Evolutionary conservation across 2,329 filamentous ascomycete species (phyloP), one percentile per base, ranked within the genome.

Genomic region (Colletotrichum spinosum): DNA sequence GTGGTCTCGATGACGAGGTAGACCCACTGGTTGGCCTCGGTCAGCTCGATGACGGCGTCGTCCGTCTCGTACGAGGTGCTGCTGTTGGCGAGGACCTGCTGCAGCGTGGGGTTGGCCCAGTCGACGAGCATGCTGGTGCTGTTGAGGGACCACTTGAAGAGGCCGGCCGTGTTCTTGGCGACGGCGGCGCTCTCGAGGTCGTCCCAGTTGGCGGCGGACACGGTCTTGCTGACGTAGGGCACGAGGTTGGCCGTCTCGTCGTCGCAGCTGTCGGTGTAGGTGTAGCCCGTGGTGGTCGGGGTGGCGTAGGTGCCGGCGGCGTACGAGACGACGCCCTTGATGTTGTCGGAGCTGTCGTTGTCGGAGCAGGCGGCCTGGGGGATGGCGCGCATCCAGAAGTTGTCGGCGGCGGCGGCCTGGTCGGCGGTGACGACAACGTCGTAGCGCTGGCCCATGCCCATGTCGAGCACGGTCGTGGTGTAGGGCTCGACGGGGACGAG

Each of bases 401-500:
- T 73, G 13, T 74, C 72, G 69, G 71, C 67, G 57, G 75, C 61
- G 11, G 69, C 61, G 5, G 67, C 67, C 57, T 75, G 65, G 55
- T 77, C 75, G 7, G 78, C 83, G 48, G 79, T 75, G 55, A 86
- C 79, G 41, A 83, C 77, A 50, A 85, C 76, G 67, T 85, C 82
- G 69, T 82, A 82, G 3, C 83, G 75, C 83, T 78, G 50, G 55
- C 80, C 86, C 56, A 86, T 81, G 34, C 75, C 80, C 10, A 89
- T 77, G 33, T 77, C 81, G n/a, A 89, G 74, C n/a, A 81, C 56
- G 0, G 79, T 77, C 1, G 86, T 82, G 1, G 75, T 74, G 65
- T 84, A 90, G 0, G 88, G 87, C 33, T 78, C 70, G 33, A 90
- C 80, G 2, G 87, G 85, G 0, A 90, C 84, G 4, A 90, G 75